These are phyloP conservation scores for Cryptosporidium tyzzeri DNA, from an alignment of 169 alveolate species.

Conservation along the genomic window DNA sequence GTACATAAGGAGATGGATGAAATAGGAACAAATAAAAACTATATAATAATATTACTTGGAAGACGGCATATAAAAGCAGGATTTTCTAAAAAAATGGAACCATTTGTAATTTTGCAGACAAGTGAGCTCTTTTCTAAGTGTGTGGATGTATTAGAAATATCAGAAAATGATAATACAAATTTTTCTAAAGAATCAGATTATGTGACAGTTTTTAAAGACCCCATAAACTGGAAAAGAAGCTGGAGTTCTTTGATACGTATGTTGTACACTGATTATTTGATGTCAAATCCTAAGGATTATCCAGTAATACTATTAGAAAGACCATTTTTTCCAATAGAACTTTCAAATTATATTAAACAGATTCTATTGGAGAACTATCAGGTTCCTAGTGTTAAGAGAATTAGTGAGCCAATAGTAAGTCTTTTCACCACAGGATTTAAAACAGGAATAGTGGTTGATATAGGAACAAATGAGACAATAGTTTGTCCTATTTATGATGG, in stretches of 20 bases:
- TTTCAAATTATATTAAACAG: constrained; percentile 10
- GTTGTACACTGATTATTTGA: constrained; percentile 35
- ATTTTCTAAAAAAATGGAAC: constrained; percentile 41
- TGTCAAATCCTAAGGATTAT: constrained; percentile 61
- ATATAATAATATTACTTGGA: constrained; percentile 38
- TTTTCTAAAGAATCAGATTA: not conserved
- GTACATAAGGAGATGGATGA: constrained; percentile 1
- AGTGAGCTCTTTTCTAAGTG: constrained; percentile 29
- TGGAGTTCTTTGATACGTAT: constrained; percentile 43
- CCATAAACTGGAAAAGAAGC: constrained; percentile 18
- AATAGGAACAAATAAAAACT: not conserved
- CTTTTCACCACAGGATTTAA: constrained; percentile 48
- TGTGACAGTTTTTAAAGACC: constrained; percentile 38
- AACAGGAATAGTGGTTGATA: constrained; percentile 66
- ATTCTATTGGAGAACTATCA: constrained; percentile 2
- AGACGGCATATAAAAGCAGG: constrained; percentile 70
- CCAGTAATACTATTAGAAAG: constrained; percentile 60
- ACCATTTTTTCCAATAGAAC: constrained; percentile 44
- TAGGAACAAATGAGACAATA: constrained; percentile 63
- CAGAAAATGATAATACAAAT: not conserved
- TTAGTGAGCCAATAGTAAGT: constrained; percentile 50
- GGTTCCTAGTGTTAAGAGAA: constrained; percentile 36
- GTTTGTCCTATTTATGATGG: constrained; percentile 52
- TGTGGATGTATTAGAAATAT: constrained; percentile 31
- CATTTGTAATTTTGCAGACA: constrained; percentile 49